Base-by-base conservation (phyloP, 805 yeast species). In the Candida taoyuanica region DNA sequence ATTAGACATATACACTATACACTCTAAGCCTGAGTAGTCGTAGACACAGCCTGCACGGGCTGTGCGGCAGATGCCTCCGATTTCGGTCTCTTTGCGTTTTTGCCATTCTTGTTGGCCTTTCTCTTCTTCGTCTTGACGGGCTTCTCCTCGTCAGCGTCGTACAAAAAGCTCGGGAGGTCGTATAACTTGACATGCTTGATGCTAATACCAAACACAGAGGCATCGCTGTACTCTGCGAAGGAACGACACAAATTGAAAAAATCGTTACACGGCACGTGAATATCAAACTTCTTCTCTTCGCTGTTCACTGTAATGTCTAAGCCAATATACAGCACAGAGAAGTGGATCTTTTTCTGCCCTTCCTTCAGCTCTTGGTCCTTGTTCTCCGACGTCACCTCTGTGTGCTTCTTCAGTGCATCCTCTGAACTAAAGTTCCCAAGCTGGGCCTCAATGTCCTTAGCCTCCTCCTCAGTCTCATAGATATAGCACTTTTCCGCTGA, bases 241-340 rank as follows among this genome's bases (percentile, higher is more conserved):
- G 76, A 71, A 47, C 85, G 79, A 61, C 97, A 86, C 7, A 86
- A 63, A 30, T 73, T 79, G 63, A 75, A 87, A 59, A 91, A 93
- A 44, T 93, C 98, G 16, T 85, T 73, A 57, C 98, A 89, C 15
- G 96, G 96, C 46, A 79, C 74, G 52, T 84, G 95, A 40, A 91
- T 81, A 58, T 88, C 96, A 49, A 89, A 71, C 50, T 79, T 75
- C 64, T 69, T 74, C 17, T 74, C 77, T 36, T 73, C 72, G 24
- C 48, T 51, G 18, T 58, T 54, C 7, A 48, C 46, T 6, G 62
- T 57, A 31, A 66, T 62, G 34, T 69, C 80, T 33, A 93, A 63
- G 1, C 98, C 98, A 52, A 93, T 76, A 60, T 75, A 93, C 43
- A 88, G 66, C 33, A 85, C 81, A 14, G 94, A 81, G 3, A 88